Base-by-base conservation (phyloP, 306 rosid genomes). In the Fragaria iinumae region DNA sequence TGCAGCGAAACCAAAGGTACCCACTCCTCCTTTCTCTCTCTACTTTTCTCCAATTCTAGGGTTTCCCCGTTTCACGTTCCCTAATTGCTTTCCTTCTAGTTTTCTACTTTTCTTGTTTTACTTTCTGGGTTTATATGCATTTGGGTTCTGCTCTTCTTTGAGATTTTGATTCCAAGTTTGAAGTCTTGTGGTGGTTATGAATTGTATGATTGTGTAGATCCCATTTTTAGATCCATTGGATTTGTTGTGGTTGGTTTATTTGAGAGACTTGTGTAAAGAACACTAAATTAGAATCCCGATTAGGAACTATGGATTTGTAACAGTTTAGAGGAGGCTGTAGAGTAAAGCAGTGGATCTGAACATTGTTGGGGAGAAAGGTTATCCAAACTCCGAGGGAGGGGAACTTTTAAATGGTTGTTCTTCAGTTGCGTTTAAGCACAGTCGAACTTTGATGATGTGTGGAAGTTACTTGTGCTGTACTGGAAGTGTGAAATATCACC, bases 11-110 rank as follows among this genome's bases (percentile, higher is more conserved):
- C 32, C 21, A 20, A 75, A 81, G 87, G 88, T 79, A 57, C 74
- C 59, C 72, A 29, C 81, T 48, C 77, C 81, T 79, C 68, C 79
- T 79, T 80, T 1, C 2, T 73, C 75, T 45, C 52, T 52, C 71
- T 8, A 9, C 66, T 13, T 16, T 64, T 73, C 34, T 66, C 11
- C 62, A 14, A 9, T 72, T 72, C 79, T 76, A 68, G 87, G 79
- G 80, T 79, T 48, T 47, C 44, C 59, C 47, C 63, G 34, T 66
- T 66, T 52, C 32, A 8, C 23, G 23, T 47, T 27, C 63, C 45
- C 36, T 25, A 1, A 12, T 60, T 68, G 41, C 55, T 67, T 67
- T 66, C 0, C 34, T 17, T 49, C 10, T 48, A 27, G 0, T 14
- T 39, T n/a, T 23, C 29, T 23, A 21, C 43, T 12, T n/a, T 17